Percentiles rank a stretch among this genome's conserved stretches.
phyloP scores from a whole-genome alignment of 2,329 filamentous ascomycete genomes.

The Fusarium brevicatenulatum region DNA sequence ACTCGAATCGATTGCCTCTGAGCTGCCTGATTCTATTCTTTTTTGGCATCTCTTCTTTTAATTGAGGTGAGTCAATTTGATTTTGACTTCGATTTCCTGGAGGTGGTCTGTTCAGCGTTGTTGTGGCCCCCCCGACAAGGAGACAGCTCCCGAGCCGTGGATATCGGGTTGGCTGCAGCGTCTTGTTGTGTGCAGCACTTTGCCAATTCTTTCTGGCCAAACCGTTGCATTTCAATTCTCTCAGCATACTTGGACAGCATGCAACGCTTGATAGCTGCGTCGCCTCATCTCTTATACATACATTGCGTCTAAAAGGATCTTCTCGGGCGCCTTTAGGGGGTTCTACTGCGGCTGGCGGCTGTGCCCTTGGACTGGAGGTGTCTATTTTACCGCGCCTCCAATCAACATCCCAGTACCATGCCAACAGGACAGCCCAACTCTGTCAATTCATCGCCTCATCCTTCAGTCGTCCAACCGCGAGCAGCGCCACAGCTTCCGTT shows the following conservation, averaged over 20 bases:
- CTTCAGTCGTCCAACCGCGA: constrained; percentile 33
- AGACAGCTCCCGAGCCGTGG: constrained; percentile 22
- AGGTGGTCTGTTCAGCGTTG: constrained; percentile 26
- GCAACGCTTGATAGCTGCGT: neutral
- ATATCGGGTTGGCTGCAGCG: constrained; percentile 8
- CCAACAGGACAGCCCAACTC: constrained; percentile 32
- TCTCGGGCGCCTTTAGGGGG: constrained; percentile 20
- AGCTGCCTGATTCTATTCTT: constrained; percentile 31
- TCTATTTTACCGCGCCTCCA: constrained; percentile 42
- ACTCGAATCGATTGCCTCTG: constrained; percentile 34
- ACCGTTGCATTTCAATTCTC: neutral
- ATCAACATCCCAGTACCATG: constrained; percentile 36
- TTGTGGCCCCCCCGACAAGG: constrained; percentile 20
- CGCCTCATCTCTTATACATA: neutral
- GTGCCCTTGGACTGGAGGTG: constrained; percentile 30
- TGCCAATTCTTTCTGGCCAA: constrained; percentile 2
- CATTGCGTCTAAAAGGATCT: constrained; percentile 9
- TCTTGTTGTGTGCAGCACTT: neutral
- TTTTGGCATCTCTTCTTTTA: constrained; percentile 37
- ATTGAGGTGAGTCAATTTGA: constrained; percentile 35
- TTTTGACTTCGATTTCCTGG: neutral
- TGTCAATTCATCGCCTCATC: constrained; percentile 39
- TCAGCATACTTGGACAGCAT: neutral
- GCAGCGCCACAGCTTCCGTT: constrained; percentile 36
- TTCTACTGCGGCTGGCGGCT: constrained; percentile 35